phyloP scores from a whole-genome alignment of 2,329 filamentous ascomycete genomes.

The Scedosporium aurantiacum region DNA sequence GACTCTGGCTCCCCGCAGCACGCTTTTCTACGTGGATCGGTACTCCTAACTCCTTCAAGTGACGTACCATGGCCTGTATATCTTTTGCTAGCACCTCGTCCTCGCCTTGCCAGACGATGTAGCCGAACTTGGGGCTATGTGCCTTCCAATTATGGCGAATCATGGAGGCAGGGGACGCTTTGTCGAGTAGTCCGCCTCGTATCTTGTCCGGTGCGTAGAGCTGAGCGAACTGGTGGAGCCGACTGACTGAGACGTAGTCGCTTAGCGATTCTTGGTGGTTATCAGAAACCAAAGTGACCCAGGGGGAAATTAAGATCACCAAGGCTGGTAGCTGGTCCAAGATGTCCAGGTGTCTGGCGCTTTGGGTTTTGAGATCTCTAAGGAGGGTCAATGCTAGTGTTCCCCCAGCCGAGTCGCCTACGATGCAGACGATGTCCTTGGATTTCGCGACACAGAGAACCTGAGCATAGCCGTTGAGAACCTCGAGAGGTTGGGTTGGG shows the following conservation, averaged over 20 bases:
- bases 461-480: conserved; percentile 59
- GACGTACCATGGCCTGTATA: conserved; percentile 46
- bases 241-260: conserved; percentile 62
- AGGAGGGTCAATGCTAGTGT: conserved; percentile 63
- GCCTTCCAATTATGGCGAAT: conserved; percentile 55
- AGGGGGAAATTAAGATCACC: conserved; percentile 68
- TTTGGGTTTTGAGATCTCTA: conserved; percentile 5
- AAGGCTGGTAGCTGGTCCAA: conserved; percentile 27
- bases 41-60: conserved; percentile 31
- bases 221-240: conserved; percentile 56
- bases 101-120: conserved; percentile 60
- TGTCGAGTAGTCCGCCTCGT: conserved; percentile 24
- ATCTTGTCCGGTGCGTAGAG: conserved; percentile 41
- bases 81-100: conserved; percentile 71
- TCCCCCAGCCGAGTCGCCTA: conserved; percentile 71
- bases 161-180: conserved; percentile 17
- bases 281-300: conserved; percentile 61
- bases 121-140: conserved; percentile 55
- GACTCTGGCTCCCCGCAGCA: conserved; percentile 33
- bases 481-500: conserved; percentile 62
- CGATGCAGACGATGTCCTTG: conserved; percentile 54
- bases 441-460: conserved; percentile 48
- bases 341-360: neutral
- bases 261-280: conserved; percentile 58
- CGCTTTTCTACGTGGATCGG: conserved; percentile 6